These are phyloP conservation scores for Colletotrichum limetticola DNA, from an alignment of 2,329 filamentous ascomycete species.

Conservation along the genomic window DNA sequence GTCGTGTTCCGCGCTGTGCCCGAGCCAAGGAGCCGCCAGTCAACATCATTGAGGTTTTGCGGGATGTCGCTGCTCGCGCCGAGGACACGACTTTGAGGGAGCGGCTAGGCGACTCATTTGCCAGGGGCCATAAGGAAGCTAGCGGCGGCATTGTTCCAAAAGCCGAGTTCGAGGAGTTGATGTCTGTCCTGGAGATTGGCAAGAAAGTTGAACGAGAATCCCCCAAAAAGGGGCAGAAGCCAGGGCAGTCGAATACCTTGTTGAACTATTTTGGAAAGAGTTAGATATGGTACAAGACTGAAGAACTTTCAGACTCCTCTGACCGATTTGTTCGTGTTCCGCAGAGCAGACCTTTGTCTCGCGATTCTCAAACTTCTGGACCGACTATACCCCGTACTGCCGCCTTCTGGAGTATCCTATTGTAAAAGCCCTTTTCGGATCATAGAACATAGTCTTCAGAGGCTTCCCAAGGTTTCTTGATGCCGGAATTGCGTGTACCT, in stretches of 20 bases:
- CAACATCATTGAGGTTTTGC: slow-evolving; percentile 70
- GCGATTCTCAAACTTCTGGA: no score
- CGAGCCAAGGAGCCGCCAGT: slow-evolving; percentile 64
- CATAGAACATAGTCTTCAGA: neutral
- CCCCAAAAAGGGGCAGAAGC: slow-evolving; percentile 38
- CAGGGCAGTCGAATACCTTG: slow-evolving; percentile 64
- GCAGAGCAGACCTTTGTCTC: no score
- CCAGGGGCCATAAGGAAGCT: slow-evolving; percentile 74
- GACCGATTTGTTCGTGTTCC: no score
- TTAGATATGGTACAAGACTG: neutral
- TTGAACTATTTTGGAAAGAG: slow-evolving; percentile 64
- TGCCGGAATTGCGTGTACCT: no score
- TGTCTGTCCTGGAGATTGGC: slow-evolving; percentile 67
- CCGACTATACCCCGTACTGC: neutral
- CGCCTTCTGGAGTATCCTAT: neutral
- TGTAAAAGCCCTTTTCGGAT: neutral
- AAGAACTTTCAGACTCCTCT: no score
- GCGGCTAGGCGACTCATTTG: slow-evolving; percentile 71
- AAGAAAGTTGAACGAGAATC: slow-evolving; percentile 56
- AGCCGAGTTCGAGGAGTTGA: slow-evolving; percentile 73
- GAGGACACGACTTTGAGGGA: slow-evolving; percentile 51
- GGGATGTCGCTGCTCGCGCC: slow-evolving; percentile 58
- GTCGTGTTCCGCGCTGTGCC: slow-evolving; percentile 68
- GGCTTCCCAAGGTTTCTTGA: neutral
- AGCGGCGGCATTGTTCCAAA: slow-evolving; percentile 70